phyloP scores from a whole-genome alignment of 768 basidiomycete species.

The Panaeolus papilionaceus region DNA sequence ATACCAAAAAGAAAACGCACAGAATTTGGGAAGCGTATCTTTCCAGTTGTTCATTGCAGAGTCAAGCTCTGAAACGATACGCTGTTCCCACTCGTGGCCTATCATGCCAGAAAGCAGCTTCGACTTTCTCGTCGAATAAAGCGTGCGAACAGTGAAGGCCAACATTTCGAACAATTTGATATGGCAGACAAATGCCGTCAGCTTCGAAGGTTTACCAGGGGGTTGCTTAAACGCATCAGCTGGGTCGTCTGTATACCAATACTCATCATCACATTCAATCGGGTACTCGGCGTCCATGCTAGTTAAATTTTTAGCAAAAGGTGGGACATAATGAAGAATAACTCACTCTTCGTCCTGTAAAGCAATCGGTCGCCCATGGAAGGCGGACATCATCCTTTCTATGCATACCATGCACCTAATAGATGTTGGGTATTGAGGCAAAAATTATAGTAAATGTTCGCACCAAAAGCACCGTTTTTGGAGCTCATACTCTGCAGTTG shows the following conservation, averaged over 20 bases:
- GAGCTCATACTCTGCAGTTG: conserved; percentile 58
- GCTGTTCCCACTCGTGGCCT: conserved; percentile 62
- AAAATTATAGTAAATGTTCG: conserved; percentile 6
- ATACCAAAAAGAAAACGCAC: conserved; percentile 37
- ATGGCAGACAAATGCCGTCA: conserved; percentile 58
- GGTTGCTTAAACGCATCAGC: conserved; percentile 68
- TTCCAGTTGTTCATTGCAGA: conserved; percentile 68
- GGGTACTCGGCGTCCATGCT: conserved; percentile 74
- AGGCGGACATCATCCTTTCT: conserved; percentile 46
- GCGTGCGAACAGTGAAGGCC: conserved; percentile 64
- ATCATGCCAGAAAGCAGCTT: conserved; percentile 44
- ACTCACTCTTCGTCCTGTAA: conserved; percentile 77
- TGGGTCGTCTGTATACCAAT: conserved; percentile 52
- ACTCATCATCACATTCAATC: conserved; percentile 61
- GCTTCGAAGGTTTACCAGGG: conserved; percentile 54
- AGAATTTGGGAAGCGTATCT: conserved; percentile 60
- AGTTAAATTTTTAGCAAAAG: conserved; percentile 12
- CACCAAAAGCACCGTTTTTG: conserved; percentile 68
- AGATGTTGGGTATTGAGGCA: not conserved
- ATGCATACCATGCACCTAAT: conserved; percentile 38
- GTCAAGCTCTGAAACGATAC: conserved; percentile 66
- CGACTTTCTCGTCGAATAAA: conserved; percentile 52
- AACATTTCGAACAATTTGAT: conserved; percentile 70
- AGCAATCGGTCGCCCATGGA: conserved; percentile 69
- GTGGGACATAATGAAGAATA: not conserved